phyloP scores from a whole-genome alignment of 129 eudicot species.

The Heracleum sosnowskyi region DNA sequence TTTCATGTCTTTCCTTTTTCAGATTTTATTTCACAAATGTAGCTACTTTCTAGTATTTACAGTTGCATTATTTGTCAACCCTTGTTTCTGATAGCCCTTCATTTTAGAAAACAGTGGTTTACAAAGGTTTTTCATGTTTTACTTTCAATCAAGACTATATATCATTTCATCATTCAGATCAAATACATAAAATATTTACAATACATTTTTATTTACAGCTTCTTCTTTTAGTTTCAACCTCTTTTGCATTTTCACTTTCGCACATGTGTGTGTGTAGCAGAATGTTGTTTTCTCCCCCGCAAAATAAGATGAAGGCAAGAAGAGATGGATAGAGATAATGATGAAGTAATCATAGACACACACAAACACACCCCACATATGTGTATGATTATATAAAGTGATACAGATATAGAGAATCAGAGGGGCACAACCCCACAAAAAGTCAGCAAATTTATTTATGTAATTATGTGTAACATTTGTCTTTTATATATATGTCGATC shows the following conservation, averaged over 20 bases:
- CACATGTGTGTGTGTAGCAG: conserved; percentile 6
- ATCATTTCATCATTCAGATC: not conserved
- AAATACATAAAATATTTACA: not conserved
- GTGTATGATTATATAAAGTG: not conserved
- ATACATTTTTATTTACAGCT: too few species aligned
- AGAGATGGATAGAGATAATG: conserved; percentile 49
- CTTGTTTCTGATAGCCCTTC: conserved; percentile 10
- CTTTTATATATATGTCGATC: conserved; percentile 27
- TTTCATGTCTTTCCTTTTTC: conserved; percentile 29
- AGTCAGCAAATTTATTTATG: conserved; percentile 39
- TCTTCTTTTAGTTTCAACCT: not conserved
- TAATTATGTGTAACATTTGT: conserved; percentile 40
- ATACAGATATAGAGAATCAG: conserved; percentile 15
- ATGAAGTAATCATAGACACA: conserved; percentile 58
- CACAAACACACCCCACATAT: conserved; percentile 16
- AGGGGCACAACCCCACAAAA: conserved; percentile 19
- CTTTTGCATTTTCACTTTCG: not conserved
- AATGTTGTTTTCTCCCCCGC: conserved; percentile 31
- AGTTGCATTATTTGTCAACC: conserved; percentile 26
- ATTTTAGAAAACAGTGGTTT: conserved; percentile 4
- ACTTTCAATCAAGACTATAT: not conserved
- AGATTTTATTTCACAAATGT: conserved; percentile 17
- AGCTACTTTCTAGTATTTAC: not conserved
- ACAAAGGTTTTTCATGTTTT: not conserved
- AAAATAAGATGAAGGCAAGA: conserved; percentile 27